A percentile compares a stretch with the other conserved stretches of the same genome.
phyloP scores from a whole-genome alignment of 208 protist species.

The Naegleria fowleri region DNA sequence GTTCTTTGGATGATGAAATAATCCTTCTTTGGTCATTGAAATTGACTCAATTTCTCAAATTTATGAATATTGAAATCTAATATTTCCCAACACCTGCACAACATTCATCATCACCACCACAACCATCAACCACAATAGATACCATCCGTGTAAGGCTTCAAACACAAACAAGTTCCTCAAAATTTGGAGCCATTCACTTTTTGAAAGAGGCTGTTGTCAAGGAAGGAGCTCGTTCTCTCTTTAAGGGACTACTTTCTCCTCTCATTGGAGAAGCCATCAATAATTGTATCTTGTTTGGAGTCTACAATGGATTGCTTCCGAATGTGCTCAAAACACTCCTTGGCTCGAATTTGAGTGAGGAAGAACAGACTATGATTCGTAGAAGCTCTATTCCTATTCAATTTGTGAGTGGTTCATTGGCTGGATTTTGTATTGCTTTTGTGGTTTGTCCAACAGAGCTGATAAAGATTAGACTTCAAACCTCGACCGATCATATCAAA shows the following conservation, averaged over 20 bases:
- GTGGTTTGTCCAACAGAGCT: neutral
- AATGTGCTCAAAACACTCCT: neutral
- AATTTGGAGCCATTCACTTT: neutral
- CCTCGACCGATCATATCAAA: neutral
- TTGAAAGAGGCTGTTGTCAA: neutral
- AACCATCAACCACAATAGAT: too few relatives aligned
- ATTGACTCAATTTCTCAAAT: too few relatives aligned
- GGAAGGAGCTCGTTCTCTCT: neutral
- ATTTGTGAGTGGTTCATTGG: neutral
- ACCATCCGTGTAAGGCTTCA: neutral
- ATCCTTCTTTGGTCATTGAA: too few relatives aligned
- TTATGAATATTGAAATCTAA: too few relatives aligned
- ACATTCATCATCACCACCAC: too few relatives aligned
- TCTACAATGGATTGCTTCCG: neutral
- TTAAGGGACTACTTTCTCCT: neutral
- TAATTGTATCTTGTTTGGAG: neutral
- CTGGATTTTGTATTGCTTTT: neutral
- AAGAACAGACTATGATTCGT: neutral
- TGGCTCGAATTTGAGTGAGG: neutral
- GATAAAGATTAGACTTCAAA: conserved; percentile 4
- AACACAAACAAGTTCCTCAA: neutral
- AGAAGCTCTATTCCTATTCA: neutral
- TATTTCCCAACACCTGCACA: too few relatives aligned
- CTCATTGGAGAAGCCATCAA: conserved; percentile 2
- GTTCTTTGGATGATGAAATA: neutral